These are phyloP conservation scores for Podaxis rugospora DNA, from an alignment of 768 basidiomycete genomes.

Conservation along the genomic window DNA sequence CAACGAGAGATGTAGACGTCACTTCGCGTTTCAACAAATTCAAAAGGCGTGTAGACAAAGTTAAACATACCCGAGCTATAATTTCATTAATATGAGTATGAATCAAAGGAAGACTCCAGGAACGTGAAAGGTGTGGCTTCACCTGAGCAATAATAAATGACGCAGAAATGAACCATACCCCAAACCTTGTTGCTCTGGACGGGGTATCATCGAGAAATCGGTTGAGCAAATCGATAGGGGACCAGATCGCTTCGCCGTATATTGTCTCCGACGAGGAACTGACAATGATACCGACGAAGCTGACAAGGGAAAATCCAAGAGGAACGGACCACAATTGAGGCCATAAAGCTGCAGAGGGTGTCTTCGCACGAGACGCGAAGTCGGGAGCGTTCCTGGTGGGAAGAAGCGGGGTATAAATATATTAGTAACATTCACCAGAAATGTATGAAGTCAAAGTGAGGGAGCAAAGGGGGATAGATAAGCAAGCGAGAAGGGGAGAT, in stretches of 20 bases:
- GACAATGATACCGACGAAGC: constrained; percentile 80
- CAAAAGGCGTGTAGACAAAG: background rate
- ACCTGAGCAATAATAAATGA: constrained; percentile 79
- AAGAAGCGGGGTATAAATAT: background rate
- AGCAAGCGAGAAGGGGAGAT: background rate
- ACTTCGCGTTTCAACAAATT: background rate
- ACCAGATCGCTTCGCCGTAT: constrained; percentile 78
- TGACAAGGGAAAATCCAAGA: constrained; percentile 66
- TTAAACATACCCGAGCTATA: background rate
- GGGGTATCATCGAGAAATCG: constrained; percentile 64
- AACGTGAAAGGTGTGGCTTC: background rate
- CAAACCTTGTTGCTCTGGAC: constrained; percentile 63
- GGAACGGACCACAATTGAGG: constrained; percentile 73
- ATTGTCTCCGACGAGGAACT: constrained; percentile 72
- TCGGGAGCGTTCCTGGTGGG: constrained; percentile 64
- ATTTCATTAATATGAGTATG: constrained; percentile 10
- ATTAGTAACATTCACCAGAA: constrained; percentile 14
- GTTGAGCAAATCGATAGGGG: constrained; percentile 66
- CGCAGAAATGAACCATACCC: constrained; percentile 75
- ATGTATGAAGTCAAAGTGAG: constrained; percentile 1
- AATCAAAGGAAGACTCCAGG: background rate
- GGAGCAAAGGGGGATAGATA: constrained; percentile 9
- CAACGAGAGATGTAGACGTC: background rate
- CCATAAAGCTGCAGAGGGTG: constrained; percentile 51
- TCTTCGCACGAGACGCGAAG: constrained; percentile 61